Evolutionary conservation across 306 rosid species (phyloP).

Genomic region (Rosa multiflora): DNA sequence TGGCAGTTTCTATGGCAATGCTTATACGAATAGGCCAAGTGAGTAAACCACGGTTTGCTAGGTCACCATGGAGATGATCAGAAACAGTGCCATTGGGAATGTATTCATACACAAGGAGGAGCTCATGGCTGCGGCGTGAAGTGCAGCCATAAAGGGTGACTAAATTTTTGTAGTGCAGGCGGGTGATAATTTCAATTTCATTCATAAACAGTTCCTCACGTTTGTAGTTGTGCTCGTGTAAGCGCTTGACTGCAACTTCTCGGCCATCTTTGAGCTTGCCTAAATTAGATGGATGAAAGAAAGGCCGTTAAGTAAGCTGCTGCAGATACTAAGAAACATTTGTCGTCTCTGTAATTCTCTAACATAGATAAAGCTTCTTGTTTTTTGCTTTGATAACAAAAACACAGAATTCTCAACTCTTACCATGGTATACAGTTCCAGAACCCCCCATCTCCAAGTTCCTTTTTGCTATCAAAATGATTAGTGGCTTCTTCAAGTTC

Average conservation of each 20-base stretch:
- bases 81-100: constrained; percentile 73
- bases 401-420: not conserved
- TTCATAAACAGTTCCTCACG: constrained; percentile 57
- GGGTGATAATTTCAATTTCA: constrained; percentile 61
- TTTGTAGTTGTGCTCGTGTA: constrained; percentile 56
- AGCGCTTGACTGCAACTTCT: constrained; percentile 81
- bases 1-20: constrained; percentile 69
- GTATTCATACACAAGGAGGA: constrained; percentile 73
- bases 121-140: constrained; percentile 54
- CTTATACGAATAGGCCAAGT: constrained; percentile 59
- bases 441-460: constrained; percentile 75
- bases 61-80: constrained; percentile 67
- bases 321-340: not conserved
- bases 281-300: constrained; percentile 21
- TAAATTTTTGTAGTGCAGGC: constrained; percentile 58
- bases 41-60: constrained; percentile 34
- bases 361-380: no score
- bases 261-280: constrained; percentile 72
- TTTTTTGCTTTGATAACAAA: not conserved
- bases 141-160: constrained; percentile 83
- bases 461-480: constrained; percentile 38
- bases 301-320: constrained; percentile 3
- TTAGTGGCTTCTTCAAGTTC: constrained; percentile 67
- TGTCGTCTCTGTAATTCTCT: not conserved
- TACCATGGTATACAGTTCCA: constrained; percentile 64